Conservation (phyloP, 805 yeast species). For the Sugiyamaella floridensis region DNA sequence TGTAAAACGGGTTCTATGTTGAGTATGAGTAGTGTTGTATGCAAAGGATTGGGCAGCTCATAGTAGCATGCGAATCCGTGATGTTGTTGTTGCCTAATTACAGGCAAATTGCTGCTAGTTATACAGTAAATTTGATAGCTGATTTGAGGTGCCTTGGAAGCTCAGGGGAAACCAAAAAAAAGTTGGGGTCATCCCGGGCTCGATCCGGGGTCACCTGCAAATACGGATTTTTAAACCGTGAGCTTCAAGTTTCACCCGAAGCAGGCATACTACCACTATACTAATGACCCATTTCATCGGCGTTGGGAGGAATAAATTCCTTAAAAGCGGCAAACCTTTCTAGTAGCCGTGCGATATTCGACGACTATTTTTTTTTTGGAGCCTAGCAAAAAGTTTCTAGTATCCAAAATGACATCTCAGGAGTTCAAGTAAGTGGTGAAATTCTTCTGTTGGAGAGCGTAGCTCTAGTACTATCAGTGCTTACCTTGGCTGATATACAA, state of each 20-base stretch:
- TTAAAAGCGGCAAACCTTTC: too few species aligned
- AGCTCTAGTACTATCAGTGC: too few species aligned
- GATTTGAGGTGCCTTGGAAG: too few species aligned
- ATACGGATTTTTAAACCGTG: constrained; percentile 25
- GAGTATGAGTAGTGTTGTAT: too few species aligned
- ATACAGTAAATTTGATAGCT: too few species aligned
- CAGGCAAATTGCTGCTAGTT: too few species aligned
- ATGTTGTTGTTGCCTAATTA: too few species aligned
- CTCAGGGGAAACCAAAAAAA: constrained; percentile 19
- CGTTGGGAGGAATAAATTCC: not conserved
- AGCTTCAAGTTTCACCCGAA: constrained; percentile 31
- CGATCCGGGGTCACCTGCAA: constrained; percentile 38
- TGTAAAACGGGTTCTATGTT: too few species aligned
- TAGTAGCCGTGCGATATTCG: not conserved
- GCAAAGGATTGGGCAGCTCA: too few species aligned
- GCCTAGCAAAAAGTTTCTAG: not conserved
- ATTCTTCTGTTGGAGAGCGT: not conserved
- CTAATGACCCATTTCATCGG: constrained; percentile 30
- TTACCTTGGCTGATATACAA: too few species aligned
- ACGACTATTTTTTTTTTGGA: not conserved
- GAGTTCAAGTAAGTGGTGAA: not conserved
- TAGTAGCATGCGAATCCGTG: too few species aligned
- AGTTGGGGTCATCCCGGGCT: constrained; percentile 36
- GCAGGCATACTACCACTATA: constrained; percentile 36
- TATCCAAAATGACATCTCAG: not conserved